Percentiles rank a stretch among this genome's conserved stretches.
These are phyloP conservation scores for Withania somnifera DNA, from an alignment of 305 asterid species.

Conservation along the genomic window DNA sequence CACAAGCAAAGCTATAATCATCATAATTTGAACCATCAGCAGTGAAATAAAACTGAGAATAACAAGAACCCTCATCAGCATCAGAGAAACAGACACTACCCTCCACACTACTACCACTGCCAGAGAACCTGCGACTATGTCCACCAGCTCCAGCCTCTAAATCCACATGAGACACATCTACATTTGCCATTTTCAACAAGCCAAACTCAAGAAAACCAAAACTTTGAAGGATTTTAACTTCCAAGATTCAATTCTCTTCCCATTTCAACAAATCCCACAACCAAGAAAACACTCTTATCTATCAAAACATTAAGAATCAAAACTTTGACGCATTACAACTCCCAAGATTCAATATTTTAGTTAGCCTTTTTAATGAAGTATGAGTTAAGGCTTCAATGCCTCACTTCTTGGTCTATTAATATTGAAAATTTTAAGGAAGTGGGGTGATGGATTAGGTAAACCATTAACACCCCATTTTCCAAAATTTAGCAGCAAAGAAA, in stretches of 20 bases:
- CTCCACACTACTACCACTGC: conserved; percentile 13
- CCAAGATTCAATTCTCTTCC: background rate
- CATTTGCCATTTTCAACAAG: conserved; percentile 23
- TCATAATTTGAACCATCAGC: conserved; percentile 59
- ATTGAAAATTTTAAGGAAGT: background rate
- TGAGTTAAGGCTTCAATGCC: background rate
- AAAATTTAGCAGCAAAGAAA: conserved; percentile 18
- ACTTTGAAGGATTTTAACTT: conserved; percentile 1
- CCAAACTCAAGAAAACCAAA: conserved; percentile 17
- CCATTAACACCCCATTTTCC: conserved; percentile 10
- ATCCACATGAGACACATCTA: conserved; percentile 36
- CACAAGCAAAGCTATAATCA: conserved; percentile 29
- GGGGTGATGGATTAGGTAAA: conserved; percentile 37
- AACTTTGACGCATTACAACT: conserved; percentile 4
- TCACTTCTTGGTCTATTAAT: background rate
- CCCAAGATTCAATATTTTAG: background rate
- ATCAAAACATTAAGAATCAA: conserved; percentile 12
- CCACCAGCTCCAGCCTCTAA: conserved; percentile 46
- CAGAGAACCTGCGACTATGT: conserved; percentile 13
- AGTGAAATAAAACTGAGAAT: conserved; percentile 63
- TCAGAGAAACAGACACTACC: conserved; percentile 35
- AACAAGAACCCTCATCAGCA: conserved; percentile 58
- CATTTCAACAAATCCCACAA: background rate
- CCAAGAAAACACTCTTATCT: background rate
- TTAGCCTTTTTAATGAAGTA: background rate